Evolutionary conservation across 106 monocot species (phyloP), one percentile per base, ranked within the genome.

Genomic region (Apostasia shenzhenica): DNA sequence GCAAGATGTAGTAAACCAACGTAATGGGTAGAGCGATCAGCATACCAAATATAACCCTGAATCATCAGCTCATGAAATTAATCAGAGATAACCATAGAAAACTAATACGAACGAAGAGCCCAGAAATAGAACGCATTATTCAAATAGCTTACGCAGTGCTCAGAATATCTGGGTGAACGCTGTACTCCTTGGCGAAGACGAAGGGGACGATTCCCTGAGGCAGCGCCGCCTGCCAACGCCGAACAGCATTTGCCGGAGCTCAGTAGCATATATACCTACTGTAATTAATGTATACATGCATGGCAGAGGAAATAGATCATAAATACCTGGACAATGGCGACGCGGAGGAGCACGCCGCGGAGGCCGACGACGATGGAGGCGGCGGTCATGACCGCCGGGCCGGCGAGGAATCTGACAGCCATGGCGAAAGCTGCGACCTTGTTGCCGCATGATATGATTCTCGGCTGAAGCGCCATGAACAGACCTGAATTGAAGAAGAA

Each of bases 121-220:
- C 11, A 2, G 26, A 59, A 26, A 45, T 39, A 6, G 6, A 11
- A 10, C 8, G 39, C n/a, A 40, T 1, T 5, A 14, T 3, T 3
- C 3, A 1, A 12, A 45, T 43, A n/a, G 78, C 90, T 87, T 45
- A 94, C 94, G 85, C 91, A 10, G 94, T 94, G 83, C 94, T 94
- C 38, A 94, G 94, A 41, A 94, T 88, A 60, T 82, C 82, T 1
- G 94, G 94, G 61, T 94, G 94, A 72, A 94, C 81, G 67, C 81
- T 85, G 91, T 94, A 94, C 94, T 94, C 94, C 59, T 94, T 94
- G 1, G 94, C 94, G 60, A 94, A 94, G 61, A 94, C 90, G 70
- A 94, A 94, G 46, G 94, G 91, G 55, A 94, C 91, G 45, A 94
- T 91, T 48, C 91, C 94, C 69, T 94, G 94, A 8, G 94, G 94